Conservation (phyloP, 495 filamentous ascomycete species). For the Aspergillus carlsbadensis region DNA sequence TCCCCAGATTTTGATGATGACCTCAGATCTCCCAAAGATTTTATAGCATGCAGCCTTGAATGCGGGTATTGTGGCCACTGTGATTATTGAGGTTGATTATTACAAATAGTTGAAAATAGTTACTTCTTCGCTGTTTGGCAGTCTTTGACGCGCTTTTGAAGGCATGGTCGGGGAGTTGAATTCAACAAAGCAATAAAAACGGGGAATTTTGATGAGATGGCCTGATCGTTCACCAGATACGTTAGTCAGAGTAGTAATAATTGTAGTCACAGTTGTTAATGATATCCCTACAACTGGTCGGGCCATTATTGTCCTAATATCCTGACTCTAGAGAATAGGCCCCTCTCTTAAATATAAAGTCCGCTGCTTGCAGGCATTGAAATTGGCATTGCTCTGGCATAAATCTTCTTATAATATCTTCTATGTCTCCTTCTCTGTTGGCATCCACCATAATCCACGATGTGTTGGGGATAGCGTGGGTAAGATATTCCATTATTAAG, state of each 20-base stretch:
- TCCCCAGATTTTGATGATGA: too few relatives aligned
- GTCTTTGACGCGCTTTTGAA: too few relatives aligned
- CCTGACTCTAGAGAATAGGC: constrained; percentile 6
- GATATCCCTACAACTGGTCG: constrained; percentile 17
- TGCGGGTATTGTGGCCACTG: too few relatives aligned
- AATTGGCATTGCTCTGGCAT: constrained; percentile 9
- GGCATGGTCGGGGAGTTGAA: too few relatives aligned
- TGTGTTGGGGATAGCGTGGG: not conserved
- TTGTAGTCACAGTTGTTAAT: constrained; percentile 15
- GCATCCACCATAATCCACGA: constrained; percentile 1
- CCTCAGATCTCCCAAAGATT: too few relatives aligned
- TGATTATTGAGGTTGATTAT: too few relatives aligned
- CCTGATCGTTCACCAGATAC: not conserved
- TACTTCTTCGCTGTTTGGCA: too few relatives aligned
- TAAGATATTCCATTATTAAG: constrained; percentile 4
- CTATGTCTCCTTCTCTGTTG: constrained; percentile 4
- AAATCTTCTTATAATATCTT: constrained; percentile 4
- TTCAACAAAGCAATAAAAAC: not conserved
- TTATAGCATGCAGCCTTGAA: too few relatives aligned
- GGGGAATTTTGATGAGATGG: constrained; percentile 5
- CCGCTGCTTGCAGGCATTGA: constrained; percentile 6
- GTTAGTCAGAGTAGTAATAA: constrained; percentile 17
- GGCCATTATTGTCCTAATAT: constrained; percentile 13
- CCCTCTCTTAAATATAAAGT: constrained; percentile 7
- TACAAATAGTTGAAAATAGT: too few relatives aligned